Base-by-base conservation (phyloP, 2,329 filamentous ascomycete species). In the Alternaria tenuissima region DNA sequence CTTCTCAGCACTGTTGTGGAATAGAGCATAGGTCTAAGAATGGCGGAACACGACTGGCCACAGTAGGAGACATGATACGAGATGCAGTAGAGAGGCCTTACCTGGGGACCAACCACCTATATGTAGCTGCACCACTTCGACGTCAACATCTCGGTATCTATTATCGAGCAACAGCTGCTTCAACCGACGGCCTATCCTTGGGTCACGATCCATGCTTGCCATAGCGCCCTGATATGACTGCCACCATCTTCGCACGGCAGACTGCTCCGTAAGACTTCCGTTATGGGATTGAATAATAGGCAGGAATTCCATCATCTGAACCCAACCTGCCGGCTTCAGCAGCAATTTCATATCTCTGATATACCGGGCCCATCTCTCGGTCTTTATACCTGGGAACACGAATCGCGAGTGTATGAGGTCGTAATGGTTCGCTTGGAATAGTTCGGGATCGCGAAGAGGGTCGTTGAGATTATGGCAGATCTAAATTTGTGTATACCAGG, bases 241-340 rank as follows among this genome's bases (percentile, higher is more conserved):
- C 65, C 73, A 78, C 79, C 79, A 81, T 44, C 71, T 68, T 28
- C 70, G 68, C 11, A 81, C 59, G 7, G 74, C 74, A 48, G 76
- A 74, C 7, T 74, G 52, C 14, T 89, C 84, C 11, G 87, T 89
- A 68, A 95, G 80, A n/a, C 87, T 88, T 5, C 93, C 93, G 70
- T 92, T 96, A 68, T 94, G 88, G 0, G 92, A 96, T 76, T 96
- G 94, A 26, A 92, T 88, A 65, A 93, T 92, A 76, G 89, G 90
- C 72, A 96, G 93, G 69, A 94, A 86, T 74, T 97, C 94, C n/a
- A 92, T 87, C 85, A 96, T 89, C 73, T 97, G 93, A 60, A 91
- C 86, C 92, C 93, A 97, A 1, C 94, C 93, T 2, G 89, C 90
- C 6, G 88, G 89, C 52, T 87, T 89, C 63, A 94, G 81, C 9